A percentile compares a stretch with the other conserved stretches of the same genome.
These are phyloP conservation scores for Amanita exitialis DNA, from an alignment of 768 basidiomycete genomes.

Conservation along the genomic window DNA sequence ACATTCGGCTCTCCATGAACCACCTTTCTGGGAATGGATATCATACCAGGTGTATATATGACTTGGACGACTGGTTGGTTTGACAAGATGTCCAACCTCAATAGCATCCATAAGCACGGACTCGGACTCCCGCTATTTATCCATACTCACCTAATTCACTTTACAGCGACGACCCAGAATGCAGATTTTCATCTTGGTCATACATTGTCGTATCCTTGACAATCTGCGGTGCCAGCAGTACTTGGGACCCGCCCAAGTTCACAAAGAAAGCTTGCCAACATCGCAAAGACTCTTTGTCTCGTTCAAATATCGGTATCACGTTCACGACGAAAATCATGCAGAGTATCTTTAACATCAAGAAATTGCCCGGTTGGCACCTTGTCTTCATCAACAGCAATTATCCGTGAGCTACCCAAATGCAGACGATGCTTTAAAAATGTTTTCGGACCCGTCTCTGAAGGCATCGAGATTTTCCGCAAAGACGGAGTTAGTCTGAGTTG, in stretches of 20 bases:
- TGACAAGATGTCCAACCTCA: conserved; percentile 37
- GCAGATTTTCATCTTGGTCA: conserved; percentile 25
- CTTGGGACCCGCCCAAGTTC: neutral
- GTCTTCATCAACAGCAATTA: conserved; percentile 23
- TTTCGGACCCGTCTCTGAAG: conserved; percentile 29
- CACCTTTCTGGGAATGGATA: no score
- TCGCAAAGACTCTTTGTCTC: conserved; percentile 20
- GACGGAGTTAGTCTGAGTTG: neutral
- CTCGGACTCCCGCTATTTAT: no score
- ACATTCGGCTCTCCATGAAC: conserved; percentile 36
- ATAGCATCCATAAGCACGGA: no score
- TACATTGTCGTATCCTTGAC: conserved; percentile 41
- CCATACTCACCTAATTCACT: conserved; percentile 34
- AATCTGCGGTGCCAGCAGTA: conserved; percentile 8
- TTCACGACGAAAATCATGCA: conserved; percentile 32
- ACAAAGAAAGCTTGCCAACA: conserved; percentile 12
- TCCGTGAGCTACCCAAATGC: conserved; percentile 20
- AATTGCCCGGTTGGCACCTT: conserved; percentile 30
- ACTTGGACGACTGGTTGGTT: conserved; percentile 42
- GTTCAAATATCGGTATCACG: conserved; percentile 24
- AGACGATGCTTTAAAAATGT: conserved; percentile 26
- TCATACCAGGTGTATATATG: conserved; percentile 36
- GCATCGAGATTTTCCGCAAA: conserved; percentile 38
- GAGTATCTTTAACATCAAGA: conserved; percentile 16
- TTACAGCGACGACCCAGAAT: conserved; percentile 29